Base-by-base conservation (phyloP, 1,139 yeast species). In the Sugiyamaella castrensis region DNA sequence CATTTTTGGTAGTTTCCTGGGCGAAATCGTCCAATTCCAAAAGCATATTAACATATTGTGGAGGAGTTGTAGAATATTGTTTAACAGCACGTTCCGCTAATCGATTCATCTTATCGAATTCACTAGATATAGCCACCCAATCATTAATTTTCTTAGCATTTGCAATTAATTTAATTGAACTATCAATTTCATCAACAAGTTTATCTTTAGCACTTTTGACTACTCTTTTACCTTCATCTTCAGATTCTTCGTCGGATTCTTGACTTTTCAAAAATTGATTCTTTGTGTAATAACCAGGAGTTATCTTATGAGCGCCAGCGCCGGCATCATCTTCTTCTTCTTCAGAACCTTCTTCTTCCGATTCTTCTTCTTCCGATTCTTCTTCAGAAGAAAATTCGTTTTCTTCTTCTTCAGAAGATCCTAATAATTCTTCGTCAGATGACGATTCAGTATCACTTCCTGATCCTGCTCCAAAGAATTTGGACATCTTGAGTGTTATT, bases 201-300 rank as follows among this genome's bases (percentile, higher is more conserved):
- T 91, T 94, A 59, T 91, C 98, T 72, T 86, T 88, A 51, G 97
- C 96, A 53, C 94, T 82, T 71, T 87, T 91, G 60, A 92, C 97
- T 43, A 89, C 88, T 63, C 84, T 86, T 68, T 83, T 84, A 48
- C 64, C 68, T 44, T 80, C 84, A 47, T 73, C 77, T 53, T 82
- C 87, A 46, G 72, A 66, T 50, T 77, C 82, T 41, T 73, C 70
- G 54, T 81, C 86, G 42, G 77, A 73, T 32, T 66, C 77, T 56
- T 70, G 67, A 12, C 68, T 68, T 54, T 68, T 68, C 53, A 69
- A 74, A 74, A 57, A 68, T 53, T 79, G 75, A 59, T 75, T 75
- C 63, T 80, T 79, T 67, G 79, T 71, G 69, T 80, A 81, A 62
- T 77, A 79, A n/a, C 78, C 71, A 31, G 82, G 81, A 42, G 40